These are phyloP conservation scores for Suillus clintonianus DNA, from an alignment of 768 basidiomycete genomes.

Conservation along the genomic window DNA sequence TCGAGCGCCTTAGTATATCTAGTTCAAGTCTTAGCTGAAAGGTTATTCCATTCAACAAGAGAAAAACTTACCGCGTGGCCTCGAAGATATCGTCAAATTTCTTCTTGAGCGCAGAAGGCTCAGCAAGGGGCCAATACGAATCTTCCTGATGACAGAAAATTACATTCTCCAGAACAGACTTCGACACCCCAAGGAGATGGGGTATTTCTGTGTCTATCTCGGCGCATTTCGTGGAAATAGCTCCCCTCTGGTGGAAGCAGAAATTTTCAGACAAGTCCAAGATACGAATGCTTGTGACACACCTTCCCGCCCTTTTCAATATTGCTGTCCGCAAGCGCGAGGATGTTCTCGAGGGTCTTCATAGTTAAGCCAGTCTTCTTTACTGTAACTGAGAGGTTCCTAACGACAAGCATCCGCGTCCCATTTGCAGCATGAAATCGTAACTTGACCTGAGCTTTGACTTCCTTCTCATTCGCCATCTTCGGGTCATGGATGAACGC, in stretches of 20 bases:
- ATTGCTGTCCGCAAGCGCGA: constrained; percentile 70
- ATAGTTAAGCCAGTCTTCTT: constrained; percentile 94
- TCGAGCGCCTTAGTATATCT: constrained; percentile 98
- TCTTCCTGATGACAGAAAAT: constrained; percentile 99
- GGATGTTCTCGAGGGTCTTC: constrained; percentile 95
- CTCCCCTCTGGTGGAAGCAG: constrained; percentile 58
- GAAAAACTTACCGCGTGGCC: constrained; percentile 74
- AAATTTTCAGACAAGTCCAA: neutral
- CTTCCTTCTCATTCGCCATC: constrained; percentile 99
- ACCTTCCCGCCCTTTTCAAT: constrained; percentile 79
- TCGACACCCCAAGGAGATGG: constrained; percentile 90
- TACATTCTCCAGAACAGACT: constrained; percentile 98
- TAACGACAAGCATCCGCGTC: constrained; percentile 85
- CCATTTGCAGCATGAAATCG: constrained; percentile 90
- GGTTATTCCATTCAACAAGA: neutral
- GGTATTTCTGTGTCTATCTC: constrained; percentile 97
- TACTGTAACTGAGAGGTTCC: constrained; percentile 88
- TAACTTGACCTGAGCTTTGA: constrained; percentile 97
- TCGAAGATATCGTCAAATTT: constrained; percentile 99
- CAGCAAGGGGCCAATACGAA: constrained; percentile 95
- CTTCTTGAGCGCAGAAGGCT: constrained; percentile 91
- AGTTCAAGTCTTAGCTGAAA: constrained; percentile 4
- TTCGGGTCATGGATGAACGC: constrained; percentile 99
- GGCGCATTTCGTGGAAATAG: constrained; percentile 96
- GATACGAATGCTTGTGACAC: constrained; percentile 19